These are phyloP conservation scores for Mycosarcoma maydis DNA, from an alignment of 1,284 basidiomycete genomes.

Conservation along the genomic window DNA sequence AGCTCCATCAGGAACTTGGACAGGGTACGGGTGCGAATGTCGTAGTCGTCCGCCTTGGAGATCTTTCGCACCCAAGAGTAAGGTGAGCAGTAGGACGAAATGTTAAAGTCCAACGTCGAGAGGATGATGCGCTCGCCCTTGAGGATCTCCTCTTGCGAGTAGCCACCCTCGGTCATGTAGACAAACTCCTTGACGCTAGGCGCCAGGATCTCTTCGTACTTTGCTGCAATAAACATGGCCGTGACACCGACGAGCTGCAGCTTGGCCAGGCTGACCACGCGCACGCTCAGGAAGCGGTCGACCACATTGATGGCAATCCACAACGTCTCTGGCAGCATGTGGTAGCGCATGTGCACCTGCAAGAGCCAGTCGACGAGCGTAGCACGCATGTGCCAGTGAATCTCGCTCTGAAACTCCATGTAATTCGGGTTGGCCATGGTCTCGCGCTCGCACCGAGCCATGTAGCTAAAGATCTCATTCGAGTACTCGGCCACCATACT, in stretches of 20 bases:
- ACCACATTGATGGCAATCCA: slow-evolving; percentile 77
- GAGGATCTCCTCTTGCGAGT: slow-evolving; percentile 86
- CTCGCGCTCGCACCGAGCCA: slow-evolving; percentile 77
- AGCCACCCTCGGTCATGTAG: slow-evolving; percentile 86
- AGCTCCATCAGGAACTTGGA: slow-evolving; percentile 95
- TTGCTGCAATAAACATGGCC: slow-evolving; percentile 75
- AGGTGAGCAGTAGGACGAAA: slow-evolving; percentile 97
- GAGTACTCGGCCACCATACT: slow-evolving; percentile 99
- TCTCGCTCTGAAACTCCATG: slow-evolving; percentile 92
- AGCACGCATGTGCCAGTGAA: slow-evolving; percentile 77
- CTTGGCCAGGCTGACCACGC: slow-evolving; percentile 74
- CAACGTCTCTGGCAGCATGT: slow-evolving; percentile 76
- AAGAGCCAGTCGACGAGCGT: slow-evolving; percentile 71
- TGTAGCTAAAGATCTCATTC: slow-evolving; percentile 96
- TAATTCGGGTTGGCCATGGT: slow-evolving; percentile 94
- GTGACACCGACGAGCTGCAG: slow-evolving; percentile 75
- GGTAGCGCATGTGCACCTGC: slow-evolving; percentile 75
- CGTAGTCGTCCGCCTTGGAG: slow-evolving; percentile 96
- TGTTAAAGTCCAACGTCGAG: slow-evolving; percentile 86
- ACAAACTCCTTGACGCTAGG: slow-evolving; percentile 66
- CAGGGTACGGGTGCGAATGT: slow-evolving; percentile 94
- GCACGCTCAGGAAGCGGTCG: slow-evolving; percentile 74
- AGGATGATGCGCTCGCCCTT: slow-evolving; percentile 94
- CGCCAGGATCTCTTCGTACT: slow-evolving; percentile 70
- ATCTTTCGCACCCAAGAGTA: slow-evolving; percentile 98